Conservation (phyloP, 768 basidiomycete species). For the Jaapia argillacea region DNA sequence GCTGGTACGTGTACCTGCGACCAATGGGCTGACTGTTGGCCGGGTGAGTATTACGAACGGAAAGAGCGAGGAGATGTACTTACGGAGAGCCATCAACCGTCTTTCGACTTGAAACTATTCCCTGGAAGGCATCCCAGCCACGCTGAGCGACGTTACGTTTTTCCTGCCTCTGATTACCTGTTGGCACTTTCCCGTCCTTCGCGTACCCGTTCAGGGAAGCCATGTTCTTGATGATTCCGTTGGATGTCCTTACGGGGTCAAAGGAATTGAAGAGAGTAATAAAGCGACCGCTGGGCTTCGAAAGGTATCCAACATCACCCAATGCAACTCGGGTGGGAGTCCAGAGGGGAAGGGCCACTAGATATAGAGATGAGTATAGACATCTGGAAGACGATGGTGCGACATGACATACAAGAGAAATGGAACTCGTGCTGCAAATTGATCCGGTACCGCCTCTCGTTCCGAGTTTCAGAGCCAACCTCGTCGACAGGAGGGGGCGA, state of each 20-base stretch:
- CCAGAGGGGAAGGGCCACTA: slow-evolving; percentile 16
- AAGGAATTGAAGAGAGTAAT: slow-evolving; percentile 65
- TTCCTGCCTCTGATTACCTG: slow-evolving; percentile 40
- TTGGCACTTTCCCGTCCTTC: slow-evolving; percentile 45
- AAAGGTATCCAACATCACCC: slow-evolving; percentile 70
- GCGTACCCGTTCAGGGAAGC: slow-evolving; percentile 56
- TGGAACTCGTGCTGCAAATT: slow-evolving; percentile 62
- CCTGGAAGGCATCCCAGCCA: slow-evolving; percentile 44
- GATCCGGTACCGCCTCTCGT: slow-evolving; percentile 63
- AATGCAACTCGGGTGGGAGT: slow-evolving; percentile 18
- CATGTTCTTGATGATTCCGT: slow-evolving; percentile 32
- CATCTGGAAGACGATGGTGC: too few relatives aligned
- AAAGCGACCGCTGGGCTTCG: slow-evolving; percentile 58
- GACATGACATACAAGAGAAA: too few relatives aligned
- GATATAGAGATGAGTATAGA: not conserved
- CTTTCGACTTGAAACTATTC: slow-evolving; percentile 22
- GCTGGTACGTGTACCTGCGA: slow-evolving; percentile 46
- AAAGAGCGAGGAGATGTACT: slow-evolving; percentile 26
- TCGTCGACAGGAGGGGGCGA: slow-evolving; percentile 30
- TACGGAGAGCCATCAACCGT: not conserved
- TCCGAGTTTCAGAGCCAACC: slow-evolving; percentile 28
- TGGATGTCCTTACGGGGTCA: slow-evolving; percentile 35
- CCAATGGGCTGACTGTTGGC: slow-evolving; percentile 31
- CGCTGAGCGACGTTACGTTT: slow-evolving; percentile 50
- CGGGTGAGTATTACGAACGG: slow-evolving; percentile 1